Evolutionary conservation across 306 rosid genomes (phyloP).

Genomic region (Cotoneaster glaucophyllus): DNA sequence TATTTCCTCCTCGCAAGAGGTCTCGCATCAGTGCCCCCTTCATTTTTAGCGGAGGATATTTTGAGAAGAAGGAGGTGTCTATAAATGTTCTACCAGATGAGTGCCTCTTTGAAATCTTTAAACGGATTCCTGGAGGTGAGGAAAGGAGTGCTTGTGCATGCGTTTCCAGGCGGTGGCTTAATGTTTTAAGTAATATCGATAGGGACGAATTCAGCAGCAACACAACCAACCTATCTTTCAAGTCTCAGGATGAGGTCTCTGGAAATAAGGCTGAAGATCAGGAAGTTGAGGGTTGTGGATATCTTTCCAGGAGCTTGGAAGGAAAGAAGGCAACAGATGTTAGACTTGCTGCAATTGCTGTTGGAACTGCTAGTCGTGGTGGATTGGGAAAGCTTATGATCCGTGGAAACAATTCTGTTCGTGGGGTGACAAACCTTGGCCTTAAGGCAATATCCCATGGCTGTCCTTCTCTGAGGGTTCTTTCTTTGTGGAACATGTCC

Average conservation of each 20-base stretch:
- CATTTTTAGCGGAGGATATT: slow-evolving; percentile 38
- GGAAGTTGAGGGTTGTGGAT: slow-evolving; percentile 58
- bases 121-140: slow-evolving; percentile 72
- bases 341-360: slow-evolving; percentile 84
- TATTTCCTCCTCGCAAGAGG: slow-evolving; percentile 64
- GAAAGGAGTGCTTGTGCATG: slow-evolving; percentile 68
- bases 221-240: background rate
- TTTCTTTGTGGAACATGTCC: slow-evolving; percentile 58
- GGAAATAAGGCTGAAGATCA: slow-evolving; percentile 35
- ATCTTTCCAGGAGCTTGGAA: slow-evolving; percentile 79
- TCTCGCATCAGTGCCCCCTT: slow-evolving; percentile 57
- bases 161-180: slow-evolving; percentile 94
- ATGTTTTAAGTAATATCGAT: slow-evolving; percentile 59
- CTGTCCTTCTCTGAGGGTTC: slow-evolving; percentile 72
- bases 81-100: slow-evolving; percentile 82
- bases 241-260: slow-evolving; percentile 11
- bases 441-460: slow-evolving; percentile 71
- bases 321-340: slow-evolving; percentile 85
- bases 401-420: slow-evolving; percentile 44
- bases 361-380: slow-evolving; percentile 83
- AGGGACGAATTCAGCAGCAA: slow-evolving; percentile 45
- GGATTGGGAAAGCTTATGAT: slow-evolving; percentile 83
- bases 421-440: slow-evolving; percentile 56
- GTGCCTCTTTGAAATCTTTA: slow-evolving; percentile 88
- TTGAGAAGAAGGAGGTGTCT: slow-evolving; percentile 48